Percentiles rank a stretch among this genome's conserved stretches.
Conservation (phyloP, 805 yeast genomes). For the Lachancea kluyveri region DNA sequence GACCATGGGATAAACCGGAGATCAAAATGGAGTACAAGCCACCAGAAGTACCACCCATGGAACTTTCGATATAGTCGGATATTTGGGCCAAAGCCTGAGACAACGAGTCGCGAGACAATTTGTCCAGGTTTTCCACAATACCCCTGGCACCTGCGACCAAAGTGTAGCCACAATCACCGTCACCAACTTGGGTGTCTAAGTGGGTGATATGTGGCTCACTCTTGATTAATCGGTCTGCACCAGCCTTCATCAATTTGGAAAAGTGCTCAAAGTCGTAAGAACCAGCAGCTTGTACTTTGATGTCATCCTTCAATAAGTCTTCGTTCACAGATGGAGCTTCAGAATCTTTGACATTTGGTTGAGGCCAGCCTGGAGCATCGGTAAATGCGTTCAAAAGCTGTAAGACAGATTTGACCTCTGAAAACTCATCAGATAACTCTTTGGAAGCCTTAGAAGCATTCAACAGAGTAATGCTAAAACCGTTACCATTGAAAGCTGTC, state of each 20-base stretch:
- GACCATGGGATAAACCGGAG: constrained; percentile 62
- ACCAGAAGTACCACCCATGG: constrained; percentile 98
- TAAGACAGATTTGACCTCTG: constrained; percentile 35
- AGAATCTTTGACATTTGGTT: constrained; percentile 19
- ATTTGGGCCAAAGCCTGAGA: constrained; percentile 60
- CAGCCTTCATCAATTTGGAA: constrained; percentile 36
- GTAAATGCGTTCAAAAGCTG: constrained; percentile 65
- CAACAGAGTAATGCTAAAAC: constrained; percentile 78
- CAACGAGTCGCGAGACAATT: constrained; percentile 35
- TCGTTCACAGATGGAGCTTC: constrained; percentile 29
- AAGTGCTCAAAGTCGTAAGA: constrained; percentile 30
- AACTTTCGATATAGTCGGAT: constrained; percentile 77
- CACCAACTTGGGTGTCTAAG: constrained; percentile 87
- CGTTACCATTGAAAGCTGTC: constrained; percentile 88
- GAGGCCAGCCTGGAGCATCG: constrained; percentile 76
- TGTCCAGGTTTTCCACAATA: constrained; percentile 47
- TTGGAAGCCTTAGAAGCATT: constrained; percentile 53
- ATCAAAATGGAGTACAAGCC: constrained; percentile 84
- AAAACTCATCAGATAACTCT: constrained; percentile 28
- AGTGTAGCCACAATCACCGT: constrained; percentile 96
- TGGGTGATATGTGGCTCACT: constrained; percentile 82
- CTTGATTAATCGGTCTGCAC: constrained; percentile 46
- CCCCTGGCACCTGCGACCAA: constrained; percentile 77
- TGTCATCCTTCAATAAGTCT: constrained; percentile 25
- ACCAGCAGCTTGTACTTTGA: constrained; percentile 33